A percentile compares a stretch with the other conserved stretches of the same genome.
These are phyloP conservation scores for Acaromyces ingoldii DNA, from an alignment of 1,284 basidiomycete species.

Conservation along the genomic window DNA sequence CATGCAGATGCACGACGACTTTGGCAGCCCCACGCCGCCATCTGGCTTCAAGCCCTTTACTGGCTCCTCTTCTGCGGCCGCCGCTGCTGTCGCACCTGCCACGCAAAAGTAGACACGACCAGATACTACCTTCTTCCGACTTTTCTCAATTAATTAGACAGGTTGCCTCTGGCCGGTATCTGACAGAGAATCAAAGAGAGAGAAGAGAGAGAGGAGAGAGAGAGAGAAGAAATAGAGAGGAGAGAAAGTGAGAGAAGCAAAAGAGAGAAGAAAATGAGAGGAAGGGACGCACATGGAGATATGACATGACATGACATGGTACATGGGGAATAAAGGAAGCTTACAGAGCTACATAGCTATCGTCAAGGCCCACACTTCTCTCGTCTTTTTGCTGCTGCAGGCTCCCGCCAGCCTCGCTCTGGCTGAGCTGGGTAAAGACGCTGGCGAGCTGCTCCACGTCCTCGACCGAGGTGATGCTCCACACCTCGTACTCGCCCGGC, in stretches of 20 bases:
- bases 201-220: slow-evolving; percentile 6
- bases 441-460: slow-evolving; percentile 17
- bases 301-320: too few species aligned
- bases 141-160: background rate
- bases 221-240: background rate
- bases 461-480: slow-evolving; percentile 39
- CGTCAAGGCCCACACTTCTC: too few species aligned
- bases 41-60: slow-evolving; percentile 7
- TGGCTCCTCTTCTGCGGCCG: too few species aligned
- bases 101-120: too few species aligned
- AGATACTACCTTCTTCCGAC: background rate
- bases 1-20: slow-evolving; percentile 21
- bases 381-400: too few species aligned
- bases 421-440: background rate
- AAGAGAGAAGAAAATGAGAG: too few species aligned
- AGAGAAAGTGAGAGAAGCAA: too few species aligned
- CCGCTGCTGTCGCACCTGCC: too few species aligned
- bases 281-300: too few species aligned
- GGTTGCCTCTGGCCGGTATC: background rate
- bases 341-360: too few species aligned
- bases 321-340: too few species aligned
- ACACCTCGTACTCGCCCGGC: slow-evolving; percentile 34
- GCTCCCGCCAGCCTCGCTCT: background rate
- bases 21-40: slow-evolving; percentile 15
- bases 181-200: slow-evolving; percentile 7